Conservation (phyloP, 257 asterid species). For the Ballota nigra region DNA sequence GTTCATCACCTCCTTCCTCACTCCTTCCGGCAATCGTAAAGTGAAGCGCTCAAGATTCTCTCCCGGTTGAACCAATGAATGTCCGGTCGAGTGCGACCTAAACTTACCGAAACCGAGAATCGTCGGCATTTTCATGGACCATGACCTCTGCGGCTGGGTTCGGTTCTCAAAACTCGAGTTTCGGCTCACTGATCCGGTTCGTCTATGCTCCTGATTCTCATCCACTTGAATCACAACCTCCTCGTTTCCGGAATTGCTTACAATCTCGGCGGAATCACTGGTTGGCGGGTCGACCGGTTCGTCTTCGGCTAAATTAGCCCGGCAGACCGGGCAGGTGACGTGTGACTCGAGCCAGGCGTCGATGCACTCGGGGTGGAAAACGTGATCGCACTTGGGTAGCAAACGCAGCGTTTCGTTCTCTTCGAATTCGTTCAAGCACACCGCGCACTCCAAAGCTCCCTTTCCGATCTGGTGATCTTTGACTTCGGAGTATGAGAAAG, state of each 20-base stretch:
- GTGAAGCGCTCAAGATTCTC: slow-evolving; percentile 77
- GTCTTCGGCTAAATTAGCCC: slow-evolving; percentile 56
- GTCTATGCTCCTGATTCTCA: slow-evolving; percentile 20
- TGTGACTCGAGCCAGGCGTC: slow-evolving; percentile 88
- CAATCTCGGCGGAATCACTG: background rate
- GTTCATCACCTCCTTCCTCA: slow-evolving; percentile 71
- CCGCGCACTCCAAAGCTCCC: slow-evolving; percentile 88
- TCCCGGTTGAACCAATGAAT: slow-evolving; percentile 70
- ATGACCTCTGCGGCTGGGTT: slow-evolving; percentile 41
- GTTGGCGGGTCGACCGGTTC: slow-evolving; percentile 20
- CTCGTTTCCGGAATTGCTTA: slow-evolving; percentile 16
- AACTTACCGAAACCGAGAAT: slow-evolving; percentile 54
- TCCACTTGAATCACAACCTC: slow-evolving; percentile 49
- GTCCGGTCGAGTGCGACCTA: slow-evolving; percentile 93
- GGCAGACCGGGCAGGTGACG: slow-evolving; percentile 90
- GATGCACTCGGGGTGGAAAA: slow-evolving; percentile 89
- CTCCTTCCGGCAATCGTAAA: slow-evolving; percentile 58
- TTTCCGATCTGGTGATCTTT: slow-evolving; percentile 84
- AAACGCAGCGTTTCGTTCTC: slow-evolving; percentile 76
- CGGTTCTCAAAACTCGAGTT: slow-evolving; percentile 35
- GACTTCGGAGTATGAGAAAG: slow-evolving; percentile 80
- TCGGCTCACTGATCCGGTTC: slow-evolving; percentile 15
- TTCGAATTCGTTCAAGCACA: slow-evolving; percentile 85
- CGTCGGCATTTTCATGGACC: slow-evolving; percentile 41
- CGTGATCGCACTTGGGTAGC: slow-evolving; percentile 88